Evolutionary conservation across 371 early-diverging fungal genomes (phyloP).

Genomic region (Parasitella parasitica): DNA sequence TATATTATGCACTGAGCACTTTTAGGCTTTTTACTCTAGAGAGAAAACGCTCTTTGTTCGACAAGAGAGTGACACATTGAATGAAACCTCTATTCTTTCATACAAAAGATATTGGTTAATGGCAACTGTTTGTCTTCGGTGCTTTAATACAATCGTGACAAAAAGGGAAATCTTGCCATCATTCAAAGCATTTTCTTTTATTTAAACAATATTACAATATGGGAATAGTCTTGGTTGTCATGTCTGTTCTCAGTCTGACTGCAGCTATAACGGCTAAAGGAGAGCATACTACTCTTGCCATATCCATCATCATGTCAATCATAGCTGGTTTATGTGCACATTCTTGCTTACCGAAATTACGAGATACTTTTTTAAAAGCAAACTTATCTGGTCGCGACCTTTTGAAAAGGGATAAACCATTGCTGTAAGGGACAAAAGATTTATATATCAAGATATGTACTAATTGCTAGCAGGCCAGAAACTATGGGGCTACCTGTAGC

Average conservation of each 20-base stretch:
- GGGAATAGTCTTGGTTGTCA: conserved; percentile 1
- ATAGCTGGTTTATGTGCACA: conserved; percentile 65
- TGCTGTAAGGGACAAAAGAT: conserved; percentile 75
- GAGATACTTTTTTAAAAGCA: conserved; percentile 64
- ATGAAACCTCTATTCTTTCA: too few relatives aligned
- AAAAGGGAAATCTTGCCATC: too few relatives aligned
- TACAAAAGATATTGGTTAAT: neutral
- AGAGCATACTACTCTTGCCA: conserved; percentile 65
- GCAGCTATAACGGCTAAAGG: conserved; percentile 1
- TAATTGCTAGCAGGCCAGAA: conserved; percentile 25
- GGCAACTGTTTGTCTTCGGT: neutral
- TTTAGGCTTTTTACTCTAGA: too few relatives aligned
- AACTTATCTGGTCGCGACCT: conserved; percentile 82
- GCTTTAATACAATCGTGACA: conserved; percentile 1
- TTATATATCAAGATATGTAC: neutral
- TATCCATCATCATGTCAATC: conserved; percentile 66
- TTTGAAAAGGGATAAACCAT: conserved; percentile 70
- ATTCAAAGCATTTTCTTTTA: neutral
- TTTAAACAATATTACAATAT: neutral
- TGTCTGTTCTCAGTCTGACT: conserved; percentile 4
- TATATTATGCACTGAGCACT: too few relatives aligned
- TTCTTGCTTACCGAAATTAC: conserved; percentile 58
- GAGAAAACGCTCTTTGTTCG: too few relatives aligned
- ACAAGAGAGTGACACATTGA: too few relatives aligned
- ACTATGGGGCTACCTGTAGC: conserved; percentile 51